Conservation (phyloP, 2,329 filamentous ascomycete species). For the Claviceps quebecensis region DNA sequence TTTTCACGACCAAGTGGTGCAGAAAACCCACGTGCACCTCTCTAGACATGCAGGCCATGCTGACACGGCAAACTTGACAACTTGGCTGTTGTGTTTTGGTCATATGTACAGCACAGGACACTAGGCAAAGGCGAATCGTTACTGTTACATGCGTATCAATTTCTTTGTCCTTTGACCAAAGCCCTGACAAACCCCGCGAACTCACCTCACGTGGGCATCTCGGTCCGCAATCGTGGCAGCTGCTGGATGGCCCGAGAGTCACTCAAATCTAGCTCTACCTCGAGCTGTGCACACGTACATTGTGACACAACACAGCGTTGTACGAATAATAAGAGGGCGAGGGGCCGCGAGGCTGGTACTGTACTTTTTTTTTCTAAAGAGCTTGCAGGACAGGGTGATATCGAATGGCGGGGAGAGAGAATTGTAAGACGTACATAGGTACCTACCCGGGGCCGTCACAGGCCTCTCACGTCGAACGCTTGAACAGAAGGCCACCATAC, state of each 20-base stretch:
- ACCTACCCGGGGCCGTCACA: too few species aligned
- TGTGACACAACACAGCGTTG: neutral
- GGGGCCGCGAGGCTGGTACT: neutral
- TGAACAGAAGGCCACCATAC: too few species aligned
- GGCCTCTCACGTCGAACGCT: too few species aligned
- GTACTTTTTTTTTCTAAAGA: too few species aligned
- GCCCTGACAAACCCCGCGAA: constrained; percentile 7
- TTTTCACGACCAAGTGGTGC: neutral
- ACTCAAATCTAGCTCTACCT: neutral
- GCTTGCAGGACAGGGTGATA: too few species aligned
- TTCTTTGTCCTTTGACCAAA: constrained; percentile 3
- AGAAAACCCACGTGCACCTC: neutral
- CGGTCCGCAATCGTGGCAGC: constrained; percentile 6
- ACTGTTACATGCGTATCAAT: neutral
- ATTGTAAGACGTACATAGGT: too few species aligned
- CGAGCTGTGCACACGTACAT: neutral
- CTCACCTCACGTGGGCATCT: constrained; percentile 8
- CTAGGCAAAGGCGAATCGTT: neutral
- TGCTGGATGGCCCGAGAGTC: constrained; percentile 5
- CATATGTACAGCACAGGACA: neutral
- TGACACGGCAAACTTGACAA: neutral
- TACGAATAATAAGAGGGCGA: neutral
- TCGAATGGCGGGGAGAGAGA: too few species aligned
- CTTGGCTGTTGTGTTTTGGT: neutral
- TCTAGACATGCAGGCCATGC: neutral